These are phyloP conservation scores for Neocallimastix lanati DNA, from an alignment of 192 early-diverging fungal genomes.

Conservation along the genomic window DNA sequence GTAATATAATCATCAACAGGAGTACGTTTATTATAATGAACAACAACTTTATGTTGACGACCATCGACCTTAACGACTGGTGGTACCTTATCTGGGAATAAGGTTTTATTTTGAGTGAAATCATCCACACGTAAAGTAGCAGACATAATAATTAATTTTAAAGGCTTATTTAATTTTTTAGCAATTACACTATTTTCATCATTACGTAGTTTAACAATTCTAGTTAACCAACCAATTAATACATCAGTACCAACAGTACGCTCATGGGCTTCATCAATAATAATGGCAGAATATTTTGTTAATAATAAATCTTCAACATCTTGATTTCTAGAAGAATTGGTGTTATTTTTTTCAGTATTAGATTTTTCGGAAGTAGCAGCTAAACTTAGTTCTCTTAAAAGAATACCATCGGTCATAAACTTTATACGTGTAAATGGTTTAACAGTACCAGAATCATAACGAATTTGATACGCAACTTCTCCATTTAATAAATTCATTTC, in stretches of 20 bases:
- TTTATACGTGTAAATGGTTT: conserved; percentile 68
- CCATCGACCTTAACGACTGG: conserved; percentile 85
- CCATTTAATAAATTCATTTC: conserved; percentile 62
- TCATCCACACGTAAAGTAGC: conserved; percentile 95
- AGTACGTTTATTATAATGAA: conserved; percentile 87
- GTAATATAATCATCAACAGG: conserved; percentile 67
- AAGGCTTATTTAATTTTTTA: conserved; percentile 29
- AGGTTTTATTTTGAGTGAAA: conserved; percentile 63
- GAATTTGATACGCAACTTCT: conserved; percentile 42
- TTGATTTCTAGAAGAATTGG: not conserved
- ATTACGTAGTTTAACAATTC: conserved; percentile 66
- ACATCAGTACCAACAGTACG: conserved; percentile 95
- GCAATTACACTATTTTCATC: conserved; percentile 27
- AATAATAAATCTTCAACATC: conserved; percentile 59
- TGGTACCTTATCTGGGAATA: conserved; percentile 50
- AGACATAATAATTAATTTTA: conserved; percentile 95
- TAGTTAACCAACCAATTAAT: conserved; percentile 84
- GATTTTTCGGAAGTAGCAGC: not conserved
- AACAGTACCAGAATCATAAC: conserved; percentile 69
- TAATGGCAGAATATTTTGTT: conserved; percentile 83
- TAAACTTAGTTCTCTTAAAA: conserved; percentile 69
- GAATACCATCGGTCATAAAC: conserved; percentile 99
- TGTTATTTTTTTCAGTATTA: not conserved
- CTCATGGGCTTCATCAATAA: conserved; percentile 98
- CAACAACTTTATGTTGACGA: conserved; percentile 68